Conservation (phyloP, 1,284 basidiomycete genomes). For the Coniferiporia weirii region DNA sequence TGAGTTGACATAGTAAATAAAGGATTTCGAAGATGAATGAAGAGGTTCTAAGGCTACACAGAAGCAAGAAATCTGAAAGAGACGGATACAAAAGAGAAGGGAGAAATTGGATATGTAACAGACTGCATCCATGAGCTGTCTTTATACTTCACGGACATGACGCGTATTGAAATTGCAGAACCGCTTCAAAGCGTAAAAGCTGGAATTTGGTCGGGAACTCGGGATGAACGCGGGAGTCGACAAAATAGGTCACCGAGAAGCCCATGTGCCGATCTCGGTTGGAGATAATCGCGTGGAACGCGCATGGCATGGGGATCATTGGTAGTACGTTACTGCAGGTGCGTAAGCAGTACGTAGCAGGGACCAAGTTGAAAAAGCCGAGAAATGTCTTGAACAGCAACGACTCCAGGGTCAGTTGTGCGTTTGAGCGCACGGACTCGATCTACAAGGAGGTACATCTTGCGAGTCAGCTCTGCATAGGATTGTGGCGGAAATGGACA, state of each 20-base stretch:
- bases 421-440: not conserved
- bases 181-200: not conserved
- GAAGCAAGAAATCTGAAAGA: not conserved
- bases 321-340: no score
- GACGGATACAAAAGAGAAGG: not conserved
- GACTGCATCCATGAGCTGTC: not conserved
- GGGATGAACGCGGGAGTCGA: not conserved
- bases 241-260: not conserved
- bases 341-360: not conserved
- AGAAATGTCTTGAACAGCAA: not conserved
- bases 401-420: not conserved
- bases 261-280: not conserved
- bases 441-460: not conserved
- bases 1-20: constrained; percentile 15
- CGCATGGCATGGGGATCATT: not conserved
- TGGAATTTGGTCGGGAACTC: not conserved
- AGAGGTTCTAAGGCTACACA: not conserved
- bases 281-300: not conserved
- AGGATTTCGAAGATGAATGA: not conserved
- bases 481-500: not conserved
- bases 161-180: no score
- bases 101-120: no score
- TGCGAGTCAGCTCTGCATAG: not conserved
- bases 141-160: not conserved
- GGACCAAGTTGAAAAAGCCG: not conserved